Base-by-base conservation (phyloP, 768 basidiomycete species). In the Chalciporus chontae region DNA sequence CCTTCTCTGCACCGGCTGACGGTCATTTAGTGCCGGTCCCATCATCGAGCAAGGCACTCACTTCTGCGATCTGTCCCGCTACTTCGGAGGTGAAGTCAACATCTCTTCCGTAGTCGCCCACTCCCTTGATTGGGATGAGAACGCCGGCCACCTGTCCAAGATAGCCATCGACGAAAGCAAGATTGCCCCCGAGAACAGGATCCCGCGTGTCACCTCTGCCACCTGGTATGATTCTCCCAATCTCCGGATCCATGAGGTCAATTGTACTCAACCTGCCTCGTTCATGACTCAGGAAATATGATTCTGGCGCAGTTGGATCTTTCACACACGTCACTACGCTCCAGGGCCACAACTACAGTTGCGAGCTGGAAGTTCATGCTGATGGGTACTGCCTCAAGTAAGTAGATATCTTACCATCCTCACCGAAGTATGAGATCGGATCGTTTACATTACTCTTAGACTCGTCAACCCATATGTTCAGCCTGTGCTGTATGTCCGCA, bases 41-140 rank as follows among this genome's bases (percentile, higher is more conserved):
- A 77, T 94, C 58, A 73, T 94, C 55, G 92, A 93, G 68, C 89
- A 93, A 73, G 94, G 91, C 41, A 98, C 95, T 13, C 95, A 98
- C 73, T 95, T 97, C 73, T 94, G 91, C 60, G 94, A 97, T 72
- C 79, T 96, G 39, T 96, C 93, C 36, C 87, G 95, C 57, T 95
- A 95, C 76, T 97, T 98, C 63, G 95, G 94, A 45, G 95, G 95
- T 14, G 90, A 95, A 57, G 91, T 96, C 50, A 90, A 96, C 63
- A 83, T 94, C 53, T 72, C 81, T 45, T 80, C 79, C 29, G 87
- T 92, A 36, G 72, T 67, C 34, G 95, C 94, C 14, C 90, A 93
- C 63, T 91, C 94, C 8, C 77, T 97, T 27, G 94, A 95, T 64
- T 93, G 87, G 87, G 76, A 91, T 65, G 94, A 97, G 69, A 80